phyloP scores from a whole-genome alignment of 2,329 filamentous ascomycete genomes.

The Hypoxylon sp. region DNA sequence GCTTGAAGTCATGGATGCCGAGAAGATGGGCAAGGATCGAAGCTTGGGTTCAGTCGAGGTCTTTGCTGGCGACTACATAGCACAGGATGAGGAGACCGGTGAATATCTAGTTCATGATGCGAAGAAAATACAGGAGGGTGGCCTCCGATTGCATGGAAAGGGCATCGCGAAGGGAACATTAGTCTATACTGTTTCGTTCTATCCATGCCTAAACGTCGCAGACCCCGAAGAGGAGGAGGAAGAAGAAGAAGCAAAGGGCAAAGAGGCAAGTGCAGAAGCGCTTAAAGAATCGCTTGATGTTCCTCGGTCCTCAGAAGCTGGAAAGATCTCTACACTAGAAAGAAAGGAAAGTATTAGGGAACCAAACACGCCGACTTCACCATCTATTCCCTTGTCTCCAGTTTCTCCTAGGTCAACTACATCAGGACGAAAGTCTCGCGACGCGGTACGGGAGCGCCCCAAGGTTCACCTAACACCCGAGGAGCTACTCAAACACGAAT shows the following conservation, averaged over 20 bases:
- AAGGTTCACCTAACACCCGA: conserved; percentile 85
- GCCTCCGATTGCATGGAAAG: conserved; percentile 81
- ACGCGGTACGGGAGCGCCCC: conserved; percentile 71
- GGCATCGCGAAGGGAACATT: conserved; percentile 83
- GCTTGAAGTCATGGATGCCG: conserved; percentile 96
- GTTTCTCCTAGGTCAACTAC: conserved; percentile 54
- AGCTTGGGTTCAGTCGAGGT: conserved; percentile 87
- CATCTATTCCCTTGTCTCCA: conserved; percentile 62
- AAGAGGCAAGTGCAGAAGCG: conserved; percentile 50
- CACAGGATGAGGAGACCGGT: conserved; percentile 82
- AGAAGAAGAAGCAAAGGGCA: conserved; percentile 61
- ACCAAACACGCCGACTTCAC: conserved; percentile 54
- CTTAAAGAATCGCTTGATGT: conserved; percentile 53
- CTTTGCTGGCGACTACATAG: conserved; percentile 82
- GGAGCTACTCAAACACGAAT: conserved; percentile 88
- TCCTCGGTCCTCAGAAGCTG: conserved; percentile 58
- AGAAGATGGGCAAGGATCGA: conserved; percentile 91
- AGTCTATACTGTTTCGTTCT: conserved; percentile 89
- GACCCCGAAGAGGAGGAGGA: conserved; percentile 89
- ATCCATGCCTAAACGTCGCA: conserved; percentile 86
- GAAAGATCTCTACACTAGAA: conserved; percentile 61
- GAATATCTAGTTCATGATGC: conserved; percentile 85
- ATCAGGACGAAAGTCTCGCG: conserved; percentile 63
- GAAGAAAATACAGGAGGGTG: conserved; percentile 76
- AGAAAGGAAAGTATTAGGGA: conserved; percentile 51